Percentiles rank a stretch among this genome's conserved stretches.
Evolutionary conservation across 306 rosid genomes (phyloP).

Genomic region (Neltuma alba): DNA sequence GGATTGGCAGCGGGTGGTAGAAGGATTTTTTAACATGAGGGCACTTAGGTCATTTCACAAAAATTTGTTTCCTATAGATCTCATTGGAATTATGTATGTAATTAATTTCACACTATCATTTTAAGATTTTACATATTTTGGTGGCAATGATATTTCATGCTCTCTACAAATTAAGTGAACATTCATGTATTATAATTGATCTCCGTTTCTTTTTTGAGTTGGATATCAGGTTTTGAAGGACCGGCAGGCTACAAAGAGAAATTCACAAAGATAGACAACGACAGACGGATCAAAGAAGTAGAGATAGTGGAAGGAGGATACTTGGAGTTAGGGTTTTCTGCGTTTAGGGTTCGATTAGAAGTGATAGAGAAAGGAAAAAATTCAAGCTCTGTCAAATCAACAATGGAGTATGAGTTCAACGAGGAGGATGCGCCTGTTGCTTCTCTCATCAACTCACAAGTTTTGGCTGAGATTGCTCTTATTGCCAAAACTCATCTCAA

Average conservation of each 20-base stretch:
- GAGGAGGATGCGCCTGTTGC: conserved; percentile 57
- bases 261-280: neutral
- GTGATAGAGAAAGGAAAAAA: conserved; percentile 41
- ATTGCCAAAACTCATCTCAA: conserved; percentile 38
- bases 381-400: conserved; percentile 50
- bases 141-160: no score
- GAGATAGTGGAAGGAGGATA: conserved; percentile 69
- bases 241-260: conserved; percentile 17
- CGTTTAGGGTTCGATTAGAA: conserved; percentile 20
- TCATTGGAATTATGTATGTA: neutral
- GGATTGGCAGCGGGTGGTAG: no score
- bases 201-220: neutral
- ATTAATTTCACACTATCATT: no score
- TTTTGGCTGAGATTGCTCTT: neutral
- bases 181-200: neutral
- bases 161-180: neutral
- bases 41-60: neutral
- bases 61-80: neutral
- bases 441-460: conserved; percentile 35
- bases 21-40: no score
- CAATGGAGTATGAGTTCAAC: conserved; percentile 53
- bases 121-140: neutral
- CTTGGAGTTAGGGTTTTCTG: conserved; percentile 58
- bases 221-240: neutral
- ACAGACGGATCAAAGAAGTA: conserved; percentile 49